phyloP scores from a whole-genome alignment of 805 yeast genomes.

The Barnettozyma vustinii region DNA sequence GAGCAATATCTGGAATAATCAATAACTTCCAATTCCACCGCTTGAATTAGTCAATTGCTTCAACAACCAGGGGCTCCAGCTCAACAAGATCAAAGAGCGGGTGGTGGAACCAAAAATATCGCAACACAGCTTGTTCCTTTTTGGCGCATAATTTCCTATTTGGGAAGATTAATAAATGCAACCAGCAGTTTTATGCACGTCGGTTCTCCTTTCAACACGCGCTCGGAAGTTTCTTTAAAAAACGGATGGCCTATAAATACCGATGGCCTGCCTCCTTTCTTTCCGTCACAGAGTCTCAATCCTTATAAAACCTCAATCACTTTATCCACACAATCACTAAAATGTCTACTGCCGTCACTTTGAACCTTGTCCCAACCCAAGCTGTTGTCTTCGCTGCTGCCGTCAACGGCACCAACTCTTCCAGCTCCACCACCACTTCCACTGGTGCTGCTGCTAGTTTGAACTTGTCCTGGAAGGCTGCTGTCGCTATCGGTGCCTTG shows the following conservation, averaged over 20 bases:
- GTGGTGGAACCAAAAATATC: neutral
- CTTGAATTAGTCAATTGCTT: too few relatives aligned
- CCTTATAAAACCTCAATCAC: neutral
- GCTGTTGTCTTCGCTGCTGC: constrained; percentile 25
- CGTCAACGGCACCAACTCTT: constrained; percentile 14
- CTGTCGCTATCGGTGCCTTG: constrained; percentile 34
- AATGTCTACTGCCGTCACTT: constrained; percentile 20
- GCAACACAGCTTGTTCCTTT: neutral
- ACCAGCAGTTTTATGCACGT: neutral
- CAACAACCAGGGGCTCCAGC: too few relatives aligned
- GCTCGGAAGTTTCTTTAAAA: neutral
- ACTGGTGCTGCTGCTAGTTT: constrained; percentile 29
- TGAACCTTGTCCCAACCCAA: constrained; percentile 24
- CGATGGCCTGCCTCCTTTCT: neutral
- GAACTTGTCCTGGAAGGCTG: constrained; percentile 36
- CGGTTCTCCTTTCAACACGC: neutral
- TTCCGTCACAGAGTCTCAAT: neutral
- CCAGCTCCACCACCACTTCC: constrained; percentile 16
- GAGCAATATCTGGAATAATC: too few relatives aligned
- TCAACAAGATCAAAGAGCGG: too few relatives aligned
- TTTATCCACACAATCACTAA: neutral
- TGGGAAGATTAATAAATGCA: neutral
- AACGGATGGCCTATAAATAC: neutral
- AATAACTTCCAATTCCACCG: too few relatives aligned
- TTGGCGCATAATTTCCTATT: neutral